phyloP scores from a whole-genome alignment of 768 basidiomycete genomes.

The Exidia glandulosa region DNA sequence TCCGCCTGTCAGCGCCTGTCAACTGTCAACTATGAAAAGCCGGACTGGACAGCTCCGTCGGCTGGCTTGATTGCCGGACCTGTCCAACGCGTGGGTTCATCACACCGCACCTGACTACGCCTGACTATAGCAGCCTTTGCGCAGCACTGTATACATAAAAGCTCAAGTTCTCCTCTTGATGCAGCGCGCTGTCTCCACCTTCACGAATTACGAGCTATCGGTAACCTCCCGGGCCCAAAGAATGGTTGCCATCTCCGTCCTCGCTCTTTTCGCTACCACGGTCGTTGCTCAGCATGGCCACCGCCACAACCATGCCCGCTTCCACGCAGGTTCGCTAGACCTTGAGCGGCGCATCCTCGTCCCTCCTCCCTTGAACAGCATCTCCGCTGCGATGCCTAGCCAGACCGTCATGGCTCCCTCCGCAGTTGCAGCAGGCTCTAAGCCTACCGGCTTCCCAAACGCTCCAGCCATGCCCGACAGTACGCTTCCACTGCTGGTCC shows the following conservation, averaged over 20 bases:
- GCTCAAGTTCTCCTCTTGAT: too few relatives aligned
- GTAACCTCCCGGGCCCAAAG: too few relatives aligned
- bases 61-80: too few relatives aligned
- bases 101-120: too few relatives aligned
- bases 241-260: background rate
- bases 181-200: too few relatives aligned
- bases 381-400: background rate
- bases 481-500: background rate
- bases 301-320: background rate
- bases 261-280: background rate
- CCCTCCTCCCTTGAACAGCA: background rate
- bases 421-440: background rate
- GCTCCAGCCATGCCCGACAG: background rate
- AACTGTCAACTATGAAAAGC: too few relatives aligned
- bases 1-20: too few relatives aligned
- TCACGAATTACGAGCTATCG: too few relatives aligned
- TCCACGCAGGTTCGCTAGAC: background rate
- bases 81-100: too few relatives aligned
- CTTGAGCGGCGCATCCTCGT: background rate
- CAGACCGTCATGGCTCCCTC: background rate
- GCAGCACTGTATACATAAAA: too few relatives aligned
- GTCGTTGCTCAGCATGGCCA: background rate
- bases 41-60: too few relatives aligned
- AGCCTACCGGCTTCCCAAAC: background rate
- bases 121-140: too few relatives aligned